Conservation (phyloP, 371 early-diverging fungal genomes). For the Mortierella sp. region DNA sequence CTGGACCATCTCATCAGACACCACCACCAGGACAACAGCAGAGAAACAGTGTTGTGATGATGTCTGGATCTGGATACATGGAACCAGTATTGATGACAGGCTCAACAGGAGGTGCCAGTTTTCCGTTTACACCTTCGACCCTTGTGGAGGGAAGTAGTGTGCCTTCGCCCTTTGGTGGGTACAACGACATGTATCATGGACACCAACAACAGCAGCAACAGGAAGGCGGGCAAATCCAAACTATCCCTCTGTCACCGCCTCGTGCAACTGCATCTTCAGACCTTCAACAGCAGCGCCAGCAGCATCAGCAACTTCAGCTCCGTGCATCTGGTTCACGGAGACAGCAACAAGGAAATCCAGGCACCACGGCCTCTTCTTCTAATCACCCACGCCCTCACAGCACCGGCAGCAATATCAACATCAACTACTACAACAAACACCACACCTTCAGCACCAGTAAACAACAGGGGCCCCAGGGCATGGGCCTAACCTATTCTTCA, state of each 20-base stretch:
- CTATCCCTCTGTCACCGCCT: slow-evolving; percentile 10
- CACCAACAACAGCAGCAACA: background rate
- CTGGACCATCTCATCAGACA: background rate
- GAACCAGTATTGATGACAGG: background rate
- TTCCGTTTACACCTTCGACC: slow-evolving; percentile 37
- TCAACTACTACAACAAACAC: background rate
- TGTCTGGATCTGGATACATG: background rate
- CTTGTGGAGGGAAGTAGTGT: slow-evolving; percentile 17
- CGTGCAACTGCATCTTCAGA: background rate
- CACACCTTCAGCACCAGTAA: background rate
- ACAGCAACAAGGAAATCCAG: background rate
- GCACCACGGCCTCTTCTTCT: background rate
- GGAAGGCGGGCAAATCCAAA: slow-evolving; percentile 6
- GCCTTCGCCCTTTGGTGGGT: background rate
- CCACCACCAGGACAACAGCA: background rate
- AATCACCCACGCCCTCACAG: background rate
- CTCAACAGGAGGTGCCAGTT: background rate
- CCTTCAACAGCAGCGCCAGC: background rate
- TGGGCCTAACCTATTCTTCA: slow-evolving; percentile 33
- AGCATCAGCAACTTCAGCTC: slow-evolving; percentile 11
- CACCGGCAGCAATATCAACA: slow-evolving; percentile 6
- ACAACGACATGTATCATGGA: background rate
- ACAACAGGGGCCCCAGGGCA: slow-evolving; percentile 13
- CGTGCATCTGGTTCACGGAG: slow-evolving; percentile 12
- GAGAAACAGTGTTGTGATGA: background rate